These are phyloP conservation scores for Arthrobotrys conoides DNA, from an alignment of 2,329 filamentous ascomycete genomes.

Conservation along the genomic window DNA sequence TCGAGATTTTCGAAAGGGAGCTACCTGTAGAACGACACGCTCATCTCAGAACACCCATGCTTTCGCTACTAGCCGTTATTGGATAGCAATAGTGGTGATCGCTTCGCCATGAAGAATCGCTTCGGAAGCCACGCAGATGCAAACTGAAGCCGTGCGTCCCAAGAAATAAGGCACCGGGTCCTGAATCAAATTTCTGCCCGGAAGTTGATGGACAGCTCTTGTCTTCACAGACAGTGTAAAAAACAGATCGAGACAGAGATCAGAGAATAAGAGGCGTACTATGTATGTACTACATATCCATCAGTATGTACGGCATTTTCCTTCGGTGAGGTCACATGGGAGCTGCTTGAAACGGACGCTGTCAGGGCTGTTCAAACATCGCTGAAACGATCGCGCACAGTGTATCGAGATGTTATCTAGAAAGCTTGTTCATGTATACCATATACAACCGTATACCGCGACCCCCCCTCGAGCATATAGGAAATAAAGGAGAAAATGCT, in stretches of 20 bases:
- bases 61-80: constrained; percentile 11
- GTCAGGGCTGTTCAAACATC: constrained; percentile 43
- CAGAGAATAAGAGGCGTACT: neutral
- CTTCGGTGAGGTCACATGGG: constrained; percentile 11
- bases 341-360: constrained; percentile 52
- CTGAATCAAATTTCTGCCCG: constrained; percentile 8
- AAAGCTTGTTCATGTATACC: neutral
- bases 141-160: constrained; percentile 20
- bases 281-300: neutral
- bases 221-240: neutral
- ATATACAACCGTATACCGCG: no score
- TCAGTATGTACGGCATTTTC: constrained; percentile 7
- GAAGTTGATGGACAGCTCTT: constrained; percentile 13
- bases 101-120: constrained; percentile 26
- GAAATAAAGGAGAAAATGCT: no score
- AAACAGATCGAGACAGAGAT: constrained; percentile 4
- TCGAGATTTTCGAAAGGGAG: constrained; percentile 83
- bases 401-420: neutral
- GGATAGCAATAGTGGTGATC: constrained; percentile 29
- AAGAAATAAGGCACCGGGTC: constrained; percentile 22
- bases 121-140: constrained; percentile 16
- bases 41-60: constrained; percentile 7
- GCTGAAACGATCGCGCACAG: constrained; percentile 44
- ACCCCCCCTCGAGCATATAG: no score
- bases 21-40: constrained; percentile 69